These are phyloP conservation scores for Phytophthora syringae DNA, from an alignment of 352 stramenopile species.

Conservation along the genomic window DNA sequence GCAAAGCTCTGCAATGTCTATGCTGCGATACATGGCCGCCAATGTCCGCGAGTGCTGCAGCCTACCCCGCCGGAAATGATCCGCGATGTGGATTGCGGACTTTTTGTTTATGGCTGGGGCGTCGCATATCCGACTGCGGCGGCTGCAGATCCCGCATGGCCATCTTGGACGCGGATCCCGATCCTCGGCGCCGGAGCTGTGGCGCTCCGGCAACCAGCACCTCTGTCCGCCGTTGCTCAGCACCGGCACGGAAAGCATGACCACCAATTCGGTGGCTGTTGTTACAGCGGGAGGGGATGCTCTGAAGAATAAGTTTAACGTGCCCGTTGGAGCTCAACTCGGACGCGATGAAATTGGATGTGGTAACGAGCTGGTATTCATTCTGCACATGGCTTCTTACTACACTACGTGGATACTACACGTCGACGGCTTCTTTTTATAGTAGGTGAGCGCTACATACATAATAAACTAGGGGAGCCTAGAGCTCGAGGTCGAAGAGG, in stretches of 20 bases:
- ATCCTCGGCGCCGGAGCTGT: slow-evolving; percentile 6
- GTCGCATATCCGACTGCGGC: slow-evolving; percentile 15
- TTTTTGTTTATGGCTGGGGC: slow-evolving; percentile 25
- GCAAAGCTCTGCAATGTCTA: slow-evolving; percentile 27
- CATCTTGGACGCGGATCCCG: slow-evolving; percentile 5
- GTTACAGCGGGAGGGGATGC: slow-evolving; percentile 10
- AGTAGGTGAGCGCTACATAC: slow-evolving; percentile 48
- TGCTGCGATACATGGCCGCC: slow-evolving; percentile 8
- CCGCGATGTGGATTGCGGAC: slow-evolving; percentile 23
- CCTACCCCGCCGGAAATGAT: slow-evolving; percentile 15
- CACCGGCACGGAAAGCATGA: slow-evolving; percentile 8
- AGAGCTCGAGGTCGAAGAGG: slow-evolving; percentile 79
- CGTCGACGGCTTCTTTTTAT: slow-evolving; percentile 40
- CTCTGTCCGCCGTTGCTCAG: background rate
- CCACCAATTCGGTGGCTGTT: background rate
- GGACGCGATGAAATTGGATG: background rate
- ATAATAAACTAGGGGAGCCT: slow-evolving; percentile 42
- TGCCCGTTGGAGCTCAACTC: background rate
- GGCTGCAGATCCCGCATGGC: slow-evolving; percentile 11
- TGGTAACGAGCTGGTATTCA: slow-evolving; percentile 30
- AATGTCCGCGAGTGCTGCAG: slow-evolving; percentile 14
- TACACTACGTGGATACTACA: slow-evolving; percentile 23
- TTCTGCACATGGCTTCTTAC: slow-evolving; percentile 31
- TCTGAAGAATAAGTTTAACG: no score
- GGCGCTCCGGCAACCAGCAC: background rate